Conservation (phyloP, 108 stramenopile genomes). For the Nannochloropsis granulata region DNA sequence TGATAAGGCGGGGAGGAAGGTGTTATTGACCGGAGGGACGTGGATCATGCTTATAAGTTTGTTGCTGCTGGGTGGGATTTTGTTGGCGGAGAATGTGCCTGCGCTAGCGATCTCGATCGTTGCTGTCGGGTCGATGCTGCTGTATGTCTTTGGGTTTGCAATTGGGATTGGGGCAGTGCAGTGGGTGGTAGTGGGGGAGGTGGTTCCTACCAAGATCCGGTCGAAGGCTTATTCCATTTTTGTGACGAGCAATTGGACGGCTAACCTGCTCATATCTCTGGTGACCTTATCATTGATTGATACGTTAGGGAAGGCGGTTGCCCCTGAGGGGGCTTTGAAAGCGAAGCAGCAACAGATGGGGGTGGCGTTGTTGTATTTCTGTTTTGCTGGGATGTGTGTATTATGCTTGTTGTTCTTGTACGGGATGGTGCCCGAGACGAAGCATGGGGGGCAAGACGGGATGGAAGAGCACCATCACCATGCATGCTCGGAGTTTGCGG, state of each 20-base stretch:
- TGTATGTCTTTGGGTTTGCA: slow-evolving; percentile 35
- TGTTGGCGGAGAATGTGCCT: background rate
- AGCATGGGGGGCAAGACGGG: background rate
- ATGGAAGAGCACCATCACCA: background rate
- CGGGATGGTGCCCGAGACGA: background rate
- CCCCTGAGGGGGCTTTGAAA: background rate
- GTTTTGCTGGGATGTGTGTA: background rate
- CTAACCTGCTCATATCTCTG: slow-evolving; percentile 8
- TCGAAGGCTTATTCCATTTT: slow-evolving; percentile 27
- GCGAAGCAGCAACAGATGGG: background rate
- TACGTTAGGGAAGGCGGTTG: background rate
- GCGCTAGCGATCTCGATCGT: background rate
- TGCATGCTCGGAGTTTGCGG: background rate
- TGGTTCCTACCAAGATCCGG: slow-evolving; percentile 32
- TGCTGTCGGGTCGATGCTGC: slow-evolving; percentile 27
- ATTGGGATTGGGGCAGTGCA: slow-evolving; percentile 21
- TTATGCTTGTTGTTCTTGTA: background rate
- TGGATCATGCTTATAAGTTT: slow-evolving; percentile 17
- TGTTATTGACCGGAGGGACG: slow-evolving; percentile 21
- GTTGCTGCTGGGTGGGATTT: background rate
- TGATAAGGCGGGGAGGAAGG: slow-evolving; percentile 22
- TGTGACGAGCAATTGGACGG: slow-evolving; percentile 27
- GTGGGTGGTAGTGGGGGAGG: slow-evolving; percentile 35
- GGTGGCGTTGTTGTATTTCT: background rate
- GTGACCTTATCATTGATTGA: slow-evolving; percentile 10